These are phyloP conservation scores for Teunomyces kruisii DNA, from an alignment of 805 yeast genomes.

Conservation along the genomic window DNA sequence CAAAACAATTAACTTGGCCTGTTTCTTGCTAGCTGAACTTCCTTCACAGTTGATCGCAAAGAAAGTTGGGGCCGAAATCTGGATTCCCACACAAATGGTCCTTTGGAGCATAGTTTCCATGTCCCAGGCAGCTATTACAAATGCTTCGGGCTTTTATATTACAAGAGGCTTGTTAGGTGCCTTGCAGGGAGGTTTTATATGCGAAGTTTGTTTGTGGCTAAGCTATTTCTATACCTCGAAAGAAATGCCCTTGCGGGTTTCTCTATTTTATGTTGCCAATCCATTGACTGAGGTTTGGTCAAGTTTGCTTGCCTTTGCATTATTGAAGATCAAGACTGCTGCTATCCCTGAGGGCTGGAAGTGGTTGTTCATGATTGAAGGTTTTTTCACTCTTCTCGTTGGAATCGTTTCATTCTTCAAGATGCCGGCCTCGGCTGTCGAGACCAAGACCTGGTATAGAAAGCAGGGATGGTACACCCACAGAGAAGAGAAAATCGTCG, in stretches of 20 bases:
- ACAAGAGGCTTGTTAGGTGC: conserved; percentile 23
- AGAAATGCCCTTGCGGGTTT: conserved; percentile 58
- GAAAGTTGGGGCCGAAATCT: conserved; percentile 23
- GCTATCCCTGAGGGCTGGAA: conserved; percentile 56
- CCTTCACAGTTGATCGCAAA: conserved; percentile 27
- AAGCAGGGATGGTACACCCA: conserved; percentile 50
- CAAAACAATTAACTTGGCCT: conserved; percentile 19
- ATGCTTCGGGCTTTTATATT: conserved; percentile 16
- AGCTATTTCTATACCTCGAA: conserved; percentile 62
- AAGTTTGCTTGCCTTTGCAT: conserved; percentile 51
- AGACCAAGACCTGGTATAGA: conserved; percentile 50
- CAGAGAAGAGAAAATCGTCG: conserved; percentile 56
- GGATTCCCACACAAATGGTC: conserved; percentile 24
- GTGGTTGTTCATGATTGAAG: conserved; percentile 67
- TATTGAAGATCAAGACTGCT: conserved; percentile 49
- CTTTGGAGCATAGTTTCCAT: conserved; percentile 24
- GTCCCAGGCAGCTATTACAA: conserved; percentile 17
- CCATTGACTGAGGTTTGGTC: conserved; percentile 47
- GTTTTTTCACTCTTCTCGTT: conserved; percentile 51
- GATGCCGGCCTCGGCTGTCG: conserved; percentile 34
- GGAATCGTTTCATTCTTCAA: conserved; percentile 45
- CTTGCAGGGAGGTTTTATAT: conserved; percentile 42
- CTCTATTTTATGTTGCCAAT: conserved; percentile 59
- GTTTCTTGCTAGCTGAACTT: conserved; percentile 24
- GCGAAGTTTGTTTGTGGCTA: conserved; percentile 62